These are phyloP conservation scores for Vitis riparia DNA, from an alignment of 164 flowering plant genomes.

Conservation along the genomic window DNA sequence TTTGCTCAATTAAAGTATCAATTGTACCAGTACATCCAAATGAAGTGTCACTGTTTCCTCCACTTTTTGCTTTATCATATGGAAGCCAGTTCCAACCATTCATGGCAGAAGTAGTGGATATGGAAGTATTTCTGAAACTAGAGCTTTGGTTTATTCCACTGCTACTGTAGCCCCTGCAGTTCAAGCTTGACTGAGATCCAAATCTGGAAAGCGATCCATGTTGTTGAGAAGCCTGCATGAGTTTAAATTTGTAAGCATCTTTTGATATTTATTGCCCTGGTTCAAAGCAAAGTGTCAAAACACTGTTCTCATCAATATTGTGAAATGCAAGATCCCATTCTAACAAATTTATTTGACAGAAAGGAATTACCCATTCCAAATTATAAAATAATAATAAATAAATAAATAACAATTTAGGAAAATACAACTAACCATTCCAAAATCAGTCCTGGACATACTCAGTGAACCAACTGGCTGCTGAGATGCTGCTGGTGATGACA, in stretches of 20 bases:
- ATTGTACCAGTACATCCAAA: conserved; percentile 53
- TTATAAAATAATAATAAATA: too few relatives aligned
- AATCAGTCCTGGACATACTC: conserved; percentile 64
- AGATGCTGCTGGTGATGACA: conserved; percentile 63
- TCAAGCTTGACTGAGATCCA: conserved; percentile 60
- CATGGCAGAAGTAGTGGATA: conserved; percentile 38
- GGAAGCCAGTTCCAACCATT: conserved; percentile 45
- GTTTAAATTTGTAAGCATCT: too few relatives aligned
- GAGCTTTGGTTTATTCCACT: conserved; percentile 49
- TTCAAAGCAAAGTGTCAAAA: too few relatives aligned
- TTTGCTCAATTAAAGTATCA: conserved; percentile 74
- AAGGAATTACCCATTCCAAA: too few relatives aligned
- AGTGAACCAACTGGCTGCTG: conserved; percentile 59
- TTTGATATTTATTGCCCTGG: too few relatives aligned
- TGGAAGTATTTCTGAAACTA: conserved; percentile 46
- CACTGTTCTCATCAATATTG: too few relatives aligned
- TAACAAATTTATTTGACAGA: too few relatives aligned
- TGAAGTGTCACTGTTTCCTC: conserved; percentile 47
- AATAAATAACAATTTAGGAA: neutral
- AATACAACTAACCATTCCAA: conserved; percentile 52
- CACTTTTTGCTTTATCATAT: conserved; percentile 57
- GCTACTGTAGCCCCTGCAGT: conserved; percentile 42
- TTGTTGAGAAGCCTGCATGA: conserved; percentile 55
- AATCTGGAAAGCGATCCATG: conserved; percentile 61
- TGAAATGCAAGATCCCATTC: too few relatives aligned